A percentile compares a stretch with the other conserved stretches of the same genome.
These are phyloP conservation scores for Neoboletus subvelutipes DNA, from an alignment of 768 basidiomycete genomes.

Conservation along the genomic window DNA sequence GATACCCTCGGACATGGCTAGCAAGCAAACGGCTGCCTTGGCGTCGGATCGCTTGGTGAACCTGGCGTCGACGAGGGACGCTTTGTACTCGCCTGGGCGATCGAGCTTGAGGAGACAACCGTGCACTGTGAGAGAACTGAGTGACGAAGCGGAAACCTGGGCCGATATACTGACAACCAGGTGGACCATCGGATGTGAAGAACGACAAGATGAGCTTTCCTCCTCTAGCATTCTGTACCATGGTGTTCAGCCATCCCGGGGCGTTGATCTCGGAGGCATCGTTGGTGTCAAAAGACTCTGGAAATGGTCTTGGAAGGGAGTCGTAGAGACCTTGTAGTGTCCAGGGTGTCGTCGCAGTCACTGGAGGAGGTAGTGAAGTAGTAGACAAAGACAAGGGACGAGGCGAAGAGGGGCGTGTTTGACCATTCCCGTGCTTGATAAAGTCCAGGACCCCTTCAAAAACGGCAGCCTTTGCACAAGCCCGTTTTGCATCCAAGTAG, in stretches of 20 bases:
- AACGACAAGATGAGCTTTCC: conserved; percentile 44
- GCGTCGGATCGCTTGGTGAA: conserved; percentile 64
- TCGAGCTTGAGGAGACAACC: conserved; percentile 58
- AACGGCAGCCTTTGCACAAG: conserved; percentile 56
- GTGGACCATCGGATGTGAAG: conserved; percentile 42
- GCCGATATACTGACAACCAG: conserved; percentile 43
- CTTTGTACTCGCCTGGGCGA: conserved; percentile 48
- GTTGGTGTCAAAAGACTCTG: conserved; percentile 47
- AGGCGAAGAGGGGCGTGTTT: conserved; percentile 37
- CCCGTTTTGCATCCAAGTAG: conserved; percentile 45
- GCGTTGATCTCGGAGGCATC: conserved; percentile 53
- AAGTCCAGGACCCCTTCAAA: conserved; percentile 56
- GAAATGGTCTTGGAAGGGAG: conserved; percentile 63
- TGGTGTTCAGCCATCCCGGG: conserved; percentile 50
- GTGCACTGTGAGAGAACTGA: conserved; percentile 41
- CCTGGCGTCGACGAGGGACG: conserved; percentile 62
- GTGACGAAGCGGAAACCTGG: neutral
- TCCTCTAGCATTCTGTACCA: conserved; percentile 53
- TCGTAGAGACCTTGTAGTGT: conserved; percentile 61
- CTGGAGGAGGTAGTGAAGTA: conserved; percentile 1
- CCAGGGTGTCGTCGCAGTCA: conserved; percentile 22
- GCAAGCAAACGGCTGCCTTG: conserved; percentile 64
- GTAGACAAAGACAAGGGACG: neutral
- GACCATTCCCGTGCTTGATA: conserved; percentile 56
- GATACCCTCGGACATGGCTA: conserved; percentile 63